Base-by-base conservation (phyloP, 169 alveolate species). In the Perkinsus olseni region DNA sequence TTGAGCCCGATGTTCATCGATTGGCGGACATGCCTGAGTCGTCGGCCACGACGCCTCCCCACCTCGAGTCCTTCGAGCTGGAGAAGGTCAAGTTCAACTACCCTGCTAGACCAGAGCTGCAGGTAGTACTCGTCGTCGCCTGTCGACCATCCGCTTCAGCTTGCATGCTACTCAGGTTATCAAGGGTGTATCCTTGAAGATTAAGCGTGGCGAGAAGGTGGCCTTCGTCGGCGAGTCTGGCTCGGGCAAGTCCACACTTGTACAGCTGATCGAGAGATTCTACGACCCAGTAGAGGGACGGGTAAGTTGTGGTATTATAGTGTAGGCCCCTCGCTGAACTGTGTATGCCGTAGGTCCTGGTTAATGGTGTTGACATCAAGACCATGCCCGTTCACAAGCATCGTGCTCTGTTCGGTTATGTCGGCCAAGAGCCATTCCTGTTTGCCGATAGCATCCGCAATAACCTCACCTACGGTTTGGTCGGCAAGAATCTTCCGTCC, bases 161-260 rank as follows among this genome's bases (percentile, higher is more conserved):
- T 94, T 97, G 91, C 50, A 94, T n/a, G n/a, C n/a, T n/a, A n/a
- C n/a, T 62, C 82, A 62, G 82, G 82, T 62, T 24, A 62, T 62
- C 34, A 62, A 62, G 17, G 82, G 82, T 24, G 82, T 62, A 37
- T 92, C 74, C 92, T 91, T 97, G 45, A 91, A 94, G 74, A 95
- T 98, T 34, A 92, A 95, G 39, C 96, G 98, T 36, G 99, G 99
- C 39, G 96, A 97, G 90, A 96, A 96, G 45, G 96, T 98, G 17
- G 99, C 98, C 74, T 94, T 98, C 91, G 98, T 97, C 51, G 99
- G 99, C 0, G 95, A 96, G 21, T 96, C 99, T 13, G 99, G 99
- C 13, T 97, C 99, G 37, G 99, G 99, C n/a, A 99, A 99, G 95
- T 97, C 99, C 38, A 98, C 99, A 0, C 97, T 99, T 31, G 95